A percentile compares a stretch with the other conserved stretches of the same genome.
Conservation (phyloP, 768 basidiomycete genomes). For the Russula dissimulans region DNA sequence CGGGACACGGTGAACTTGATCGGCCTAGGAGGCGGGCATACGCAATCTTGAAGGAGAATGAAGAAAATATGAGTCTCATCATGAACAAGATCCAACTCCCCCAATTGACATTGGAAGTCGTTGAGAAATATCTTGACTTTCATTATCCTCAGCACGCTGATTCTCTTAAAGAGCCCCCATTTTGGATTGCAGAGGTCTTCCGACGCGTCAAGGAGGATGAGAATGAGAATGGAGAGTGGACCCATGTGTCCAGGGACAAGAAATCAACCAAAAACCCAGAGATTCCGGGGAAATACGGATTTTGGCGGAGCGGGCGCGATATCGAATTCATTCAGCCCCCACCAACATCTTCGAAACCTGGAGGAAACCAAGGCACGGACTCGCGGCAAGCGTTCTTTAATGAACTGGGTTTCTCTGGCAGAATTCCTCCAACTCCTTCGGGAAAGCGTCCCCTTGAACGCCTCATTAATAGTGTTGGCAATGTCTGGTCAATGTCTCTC, state of each 20-base stretch:
- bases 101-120: slow-evolving; percentile 21
- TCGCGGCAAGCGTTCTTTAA: slow-evolving; percentile 28
- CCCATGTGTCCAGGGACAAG: neutral
- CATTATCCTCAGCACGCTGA: slow-evolving; percentile 43
- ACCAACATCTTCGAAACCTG: neutral
- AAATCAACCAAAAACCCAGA: neutral
- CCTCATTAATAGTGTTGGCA: slow-evolving; percentile 22
- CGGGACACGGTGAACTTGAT: slow-evolving; percentile 35
- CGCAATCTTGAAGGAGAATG: slow-evolving; percentile 34
- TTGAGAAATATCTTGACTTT: slow-evolving; percentile 34
- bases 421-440: slow-evolving; percentile 32
- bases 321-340: slow-evolving; percentile 13
- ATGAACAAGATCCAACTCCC: slow-evolving; percentile 30
- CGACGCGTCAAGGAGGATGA: slow-evolving; percentile 2
- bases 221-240: slow-evolving; percentile 11
- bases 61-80: slow-evolving; percentile 38
- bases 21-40: slow-evolving; percentile 28
- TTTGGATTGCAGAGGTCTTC: slow-evolving; percentile 12
- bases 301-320: slow-evolving; percentile 14
- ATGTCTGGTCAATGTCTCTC: slow-evolving; percentile 48
- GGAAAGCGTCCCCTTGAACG: slow-evolving; percentile 32
- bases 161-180: slow-evolving; percentile 35
- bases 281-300: slow-evolving; percentile 10
- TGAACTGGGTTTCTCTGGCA: slow-evolving; percentile 27
- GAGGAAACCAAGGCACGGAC: neutral